Conservation (phyloP, 441 rosid genomes). For the Francoa sonchifolia region DNA sequence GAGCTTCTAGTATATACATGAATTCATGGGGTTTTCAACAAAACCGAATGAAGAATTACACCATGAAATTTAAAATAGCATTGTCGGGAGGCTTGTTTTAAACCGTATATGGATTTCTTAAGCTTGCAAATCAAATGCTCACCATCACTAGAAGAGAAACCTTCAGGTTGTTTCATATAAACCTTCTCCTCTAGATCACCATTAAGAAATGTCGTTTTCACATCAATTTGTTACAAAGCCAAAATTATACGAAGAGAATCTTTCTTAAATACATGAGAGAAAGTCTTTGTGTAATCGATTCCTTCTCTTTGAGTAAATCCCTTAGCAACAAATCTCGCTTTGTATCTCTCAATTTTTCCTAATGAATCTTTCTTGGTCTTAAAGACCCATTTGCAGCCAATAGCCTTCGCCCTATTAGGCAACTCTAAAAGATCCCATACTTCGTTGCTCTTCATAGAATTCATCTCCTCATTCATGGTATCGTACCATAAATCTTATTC, state of each 20-base stretch:
- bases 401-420: no score
- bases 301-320: background rate
- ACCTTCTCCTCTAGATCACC: no score
- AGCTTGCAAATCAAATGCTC: background rate
- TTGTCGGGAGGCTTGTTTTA: background rate
- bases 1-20: background rate
- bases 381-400: background rate
- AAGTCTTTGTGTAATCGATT: no score
- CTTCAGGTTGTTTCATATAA: no score
- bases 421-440: background rate
- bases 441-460: no score
- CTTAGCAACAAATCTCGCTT: background rate
- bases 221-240: no score
- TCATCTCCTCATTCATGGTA: no score
- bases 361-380: background rate
- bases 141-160: background rate
- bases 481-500: background rate
- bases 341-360: background rate
- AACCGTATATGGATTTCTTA: background rate
- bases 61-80: background rate
- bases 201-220: no score
- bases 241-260: background rate
- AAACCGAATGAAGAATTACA: background rate
- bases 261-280: no score
- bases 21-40: background rate